Base-by-base conservation (phyloP, 116 monocot genomes). In the Iris pallida region DNA sequence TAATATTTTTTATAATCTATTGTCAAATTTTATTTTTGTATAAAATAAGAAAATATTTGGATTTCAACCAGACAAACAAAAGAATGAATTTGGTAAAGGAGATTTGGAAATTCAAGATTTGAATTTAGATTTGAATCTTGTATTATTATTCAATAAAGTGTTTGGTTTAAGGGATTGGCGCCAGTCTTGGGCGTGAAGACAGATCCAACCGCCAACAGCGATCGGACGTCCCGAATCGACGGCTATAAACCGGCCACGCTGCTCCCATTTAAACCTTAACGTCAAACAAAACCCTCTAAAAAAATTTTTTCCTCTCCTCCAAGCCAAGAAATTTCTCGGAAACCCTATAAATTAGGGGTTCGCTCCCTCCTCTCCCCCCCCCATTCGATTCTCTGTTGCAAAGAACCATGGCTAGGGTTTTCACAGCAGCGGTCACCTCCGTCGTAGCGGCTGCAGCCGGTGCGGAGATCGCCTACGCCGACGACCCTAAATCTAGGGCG, bases 401-500 rank as follows among this genome's bases (percentile, higher is more conserved):
- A 55, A 8, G 14, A n/a, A 42, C 53, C 47, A 78, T 82, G 78
- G 64, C 63, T 20, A 59, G 72, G 72, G 68, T 41, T 55, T 44
- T 11, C 48, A 70, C 77, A 30, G 75, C 73, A 15, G 64, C 56
- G 43, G 45, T 75, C 6, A 45, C 83, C n/a, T 45, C 81, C 15
- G 15, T 62, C 43, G 77, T 78, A 43, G 53, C 64, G 2, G 78
- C 78, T n/a, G 79, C 66, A 6, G 40, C 79, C 64, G 66, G 63
- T 13, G 66, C 30, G 56, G 88, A 88, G 46, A 45, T 20, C 13
- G 81, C 65, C 30, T 78, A 81, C 55, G 83, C 88, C 16, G 81
- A 88, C 30, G 61, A 82, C 44, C 74, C 85, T 61, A 79, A 89
- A 20, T 82, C 88, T 3, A 73, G 88, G 57, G 85, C 85, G 20